These are phyloP conservation scores for Gossypium mustelinum DNA, from an alignment of 345 rosid species.

Conservation along the genomic window DNA sequence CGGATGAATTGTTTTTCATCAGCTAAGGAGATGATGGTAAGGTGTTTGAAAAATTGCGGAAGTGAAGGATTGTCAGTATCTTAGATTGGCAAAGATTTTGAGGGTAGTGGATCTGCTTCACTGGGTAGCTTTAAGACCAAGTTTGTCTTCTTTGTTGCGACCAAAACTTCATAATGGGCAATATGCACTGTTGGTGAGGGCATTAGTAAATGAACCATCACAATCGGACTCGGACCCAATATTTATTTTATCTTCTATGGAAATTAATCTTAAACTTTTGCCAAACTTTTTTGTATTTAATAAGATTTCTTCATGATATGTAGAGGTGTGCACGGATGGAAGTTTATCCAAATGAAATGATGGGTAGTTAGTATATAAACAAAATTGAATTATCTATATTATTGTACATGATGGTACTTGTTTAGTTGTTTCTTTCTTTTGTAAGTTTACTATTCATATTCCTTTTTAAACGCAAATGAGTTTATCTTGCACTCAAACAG, in stretches of 20 bases:
- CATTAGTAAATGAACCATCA: conserved; percentile 13
- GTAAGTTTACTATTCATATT: neutral
- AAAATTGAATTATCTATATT: neutral
- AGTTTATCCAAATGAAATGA: neutral
- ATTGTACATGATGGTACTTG: neutral
- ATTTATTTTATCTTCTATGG: neutral
- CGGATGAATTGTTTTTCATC: neutral
- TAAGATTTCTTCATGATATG: neutral
- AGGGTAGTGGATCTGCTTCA: neutral
- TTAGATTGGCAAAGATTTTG: neutral
- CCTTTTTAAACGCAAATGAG: neutral
- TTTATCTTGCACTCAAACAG: neutral
- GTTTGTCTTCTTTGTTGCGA: conserved; percentile 14
- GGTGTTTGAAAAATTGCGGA: neutral
- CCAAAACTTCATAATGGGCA: neutral
- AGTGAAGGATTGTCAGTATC: neutral
- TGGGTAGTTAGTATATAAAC: neutral
- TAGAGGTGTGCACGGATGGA: neutral
- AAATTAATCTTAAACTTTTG: neutral
- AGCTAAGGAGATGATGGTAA: neutral
- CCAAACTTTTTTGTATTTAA: neutral
- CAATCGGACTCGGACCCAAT: conserved; percentile 12
- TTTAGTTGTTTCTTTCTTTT: neutral
- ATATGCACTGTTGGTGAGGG: conserved; percentile 5
- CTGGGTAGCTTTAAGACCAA: neutral